Percentiles rank a stretch among this genome's conserved stretches.
These are phyloP conservation scores for Globisporangium splendens DNA, from an alignment of 352 stramenopile species.

Conservation along the genomic window DNA sequence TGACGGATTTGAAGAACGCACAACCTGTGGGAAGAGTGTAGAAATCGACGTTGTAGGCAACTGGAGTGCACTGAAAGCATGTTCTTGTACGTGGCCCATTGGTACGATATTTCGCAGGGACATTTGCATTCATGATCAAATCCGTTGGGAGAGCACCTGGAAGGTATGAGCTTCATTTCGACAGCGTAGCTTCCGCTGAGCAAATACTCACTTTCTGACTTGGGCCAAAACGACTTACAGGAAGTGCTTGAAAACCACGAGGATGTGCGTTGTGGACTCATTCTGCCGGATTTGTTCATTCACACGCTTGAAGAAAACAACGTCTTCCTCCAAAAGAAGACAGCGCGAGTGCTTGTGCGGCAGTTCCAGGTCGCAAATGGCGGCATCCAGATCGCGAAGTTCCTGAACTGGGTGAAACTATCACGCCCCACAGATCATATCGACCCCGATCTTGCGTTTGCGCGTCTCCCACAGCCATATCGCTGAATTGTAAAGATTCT, in stretches of 20 bases:
- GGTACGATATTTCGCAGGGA: conserved; percentile 10
- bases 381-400: conserved; percentile 28
- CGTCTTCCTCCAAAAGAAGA: conserved; percentile 26
- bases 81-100: background rate
- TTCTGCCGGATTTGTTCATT: conserved; percentile 38
- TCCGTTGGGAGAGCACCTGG: conserved; percentile 34
- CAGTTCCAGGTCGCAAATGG: conserved; percentile 48
- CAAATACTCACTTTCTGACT: background rate
- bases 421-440: conserved; percentile 47
- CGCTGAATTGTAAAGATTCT: conserved; percentile 63
- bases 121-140: conserved; percentile 35
- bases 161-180: conserved; percentile 15
- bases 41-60: no score
- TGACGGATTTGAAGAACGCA: no score
- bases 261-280: conserved; percentile 25
- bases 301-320: conserved; percentile 49
- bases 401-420: conserved; percentile 57
- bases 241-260: conserved; percentile 27
- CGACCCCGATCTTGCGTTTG: conserved; percentile 57
- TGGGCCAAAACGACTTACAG: conserved; percentile 10
- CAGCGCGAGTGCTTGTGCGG: conserved; percentile 23
- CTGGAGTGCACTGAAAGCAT: background rate
- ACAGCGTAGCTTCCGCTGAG: no score
- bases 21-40: no score
- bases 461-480: conserved; percentile 65